These are phyloP conservation scores for Cytospora mali DNA, from an alignment of 2,329 filamentous ascomycete species.

Conservation along the genomic window DNA sequence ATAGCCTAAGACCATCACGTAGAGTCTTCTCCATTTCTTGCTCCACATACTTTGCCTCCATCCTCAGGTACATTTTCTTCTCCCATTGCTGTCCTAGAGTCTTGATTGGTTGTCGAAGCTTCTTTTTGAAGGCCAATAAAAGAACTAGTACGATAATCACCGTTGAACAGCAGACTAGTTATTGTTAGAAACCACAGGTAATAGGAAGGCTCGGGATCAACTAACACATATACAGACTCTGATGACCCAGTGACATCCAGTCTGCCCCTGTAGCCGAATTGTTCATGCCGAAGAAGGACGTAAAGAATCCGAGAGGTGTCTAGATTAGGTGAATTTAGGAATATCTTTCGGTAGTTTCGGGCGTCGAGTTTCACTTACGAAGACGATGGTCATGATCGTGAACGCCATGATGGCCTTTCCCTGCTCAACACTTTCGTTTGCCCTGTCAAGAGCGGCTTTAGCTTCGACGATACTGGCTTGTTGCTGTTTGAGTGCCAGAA, in stretches of 20 bases:
- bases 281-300: constrained; percentile 26
- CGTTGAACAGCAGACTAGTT: background rate
- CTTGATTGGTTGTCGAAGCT: background rate
- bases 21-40: background rate
- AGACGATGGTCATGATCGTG: constrained; percentile 26
- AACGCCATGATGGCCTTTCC: constrained; percentile 23
- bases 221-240: constrained; percentile 13
- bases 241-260: constrained; percentile 12
- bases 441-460: constrained; percentile 6
- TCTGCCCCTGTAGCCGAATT: background rate
- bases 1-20: background rate
- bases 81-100: background rate
- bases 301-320: constrained; percentile 23
- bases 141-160: background rate
- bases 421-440: constrained; percentile 15
- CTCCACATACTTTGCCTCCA: background rate
- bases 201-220: background rate
- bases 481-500: constrained; percentile 25
- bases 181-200: background rate
- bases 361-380: constrained; percentile 34
- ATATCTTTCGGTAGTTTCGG: background rate
- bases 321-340: background rate
- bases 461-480: constrained; percentile 22
- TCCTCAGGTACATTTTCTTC: background rate
- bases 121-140: background rate